Conservation (phyloP, 164 flowering plant species). For the Akebia trifoliata region DNA sequence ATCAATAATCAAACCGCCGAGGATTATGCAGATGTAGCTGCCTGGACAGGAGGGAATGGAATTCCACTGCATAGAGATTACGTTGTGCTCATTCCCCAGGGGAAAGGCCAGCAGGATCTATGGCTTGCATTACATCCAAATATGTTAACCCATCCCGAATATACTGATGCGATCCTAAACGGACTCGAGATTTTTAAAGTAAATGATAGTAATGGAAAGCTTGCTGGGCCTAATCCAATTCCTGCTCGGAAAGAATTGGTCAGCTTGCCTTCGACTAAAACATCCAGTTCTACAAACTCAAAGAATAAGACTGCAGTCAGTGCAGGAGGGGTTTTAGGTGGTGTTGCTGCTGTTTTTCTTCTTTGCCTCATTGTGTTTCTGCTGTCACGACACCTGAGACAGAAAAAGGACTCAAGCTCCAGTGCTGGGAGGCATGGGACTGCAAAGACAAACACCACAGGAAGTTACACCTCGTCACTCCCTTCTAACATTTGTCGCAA, state of each 20-base stretch:
- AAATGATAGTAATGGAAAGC: slow-evolving; percentile 25
- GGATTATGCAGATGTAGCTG: slow-evolving; percentile 49
- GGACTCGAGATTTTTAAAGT: slow-evolving; percentile 54
- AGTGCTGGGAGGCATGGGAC: slow-evolving; percentile 29
- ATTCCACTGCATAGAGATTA: slow-evolving; percentile 46
- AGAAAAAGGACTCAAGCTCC: slow-evolving; percentile 22
- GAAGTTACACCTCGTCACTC: slow-evolving; percentile 30
- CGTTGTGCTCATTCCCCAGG: slow-evolving; percentile 36
- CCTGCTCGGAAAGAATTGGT: slow-evolving; percentile 14
- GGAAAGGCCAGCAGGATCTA: slow-evolving; percentile 41
- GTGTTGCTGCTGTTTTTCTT: slow-evolving; percentile 17
- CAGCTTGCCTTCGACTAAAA: too few species aligned
- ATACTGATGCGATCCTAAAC: slow-evolving; percentile 33
- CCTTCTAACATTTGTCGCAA: slow-evolving; percentile 40
- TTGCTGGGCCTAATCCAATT: slow-evolving; percentile 33
- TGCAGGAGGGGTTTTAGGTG: slow-evolving; percentile 26
- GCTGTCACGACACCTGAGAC: slow-evolving; percentile 17
- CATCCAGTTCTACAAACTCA: background rate
- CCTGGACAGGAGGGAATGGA: slow-evolving; percentile 37
- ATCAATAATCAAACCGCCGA: slow-evolving; percentile 69
- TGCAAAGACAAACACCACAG: slow-evolving; percentile 26
- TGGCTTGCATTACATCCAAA: slow-evolving; percentile 41
- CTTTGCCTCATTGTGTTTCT: slow-evolving; percentile 16
- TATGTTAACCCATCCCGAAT: background rate
- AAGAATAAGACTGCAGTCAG: slow-evolving; percentile 17